Evolutionary conservation across 768 basidiomycete genomes (phyloP), one percentile per base, ranked within the genome.

Genomic region (Antrodiella citrinella): DNA sequence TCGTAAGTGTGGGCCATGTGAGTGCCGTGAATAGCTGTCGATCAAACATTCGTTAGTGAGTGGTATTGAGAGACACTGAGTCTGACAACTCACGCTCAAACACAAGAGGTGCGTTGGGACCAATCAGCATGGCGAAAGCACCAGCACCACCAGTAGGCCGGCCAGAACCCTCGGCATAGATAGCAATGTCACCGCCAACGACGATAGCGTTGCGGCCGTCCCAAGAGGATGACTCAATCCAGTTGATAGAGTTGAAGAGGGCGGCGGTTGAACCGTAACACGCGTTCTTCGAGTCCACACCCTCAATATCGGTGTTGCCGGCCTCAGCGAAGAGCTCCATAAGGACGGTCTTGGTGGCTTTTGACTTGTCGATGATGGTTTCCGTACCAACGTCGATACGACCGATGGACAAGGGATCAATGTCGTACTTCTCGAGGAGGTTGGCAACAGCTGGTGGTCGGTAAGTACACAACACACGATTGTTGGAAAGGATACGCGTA

Each of bases 191-290:
- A 53, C 93, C 96, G 26, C 82, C 84, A 45, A 98, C 92, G 54
- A 98, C 93, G 55, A 99, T 93, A 10, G 96, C 95, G 65, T 95
- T 92, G 48, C 95, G 82, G 45, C 95, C 95, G 60, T 99, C 95
- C 96, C 95, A 99, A 4, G 87, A 91, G 45, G 82, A 82, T 26
- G 86, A 88, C 67, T 99, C 95, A 53, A 97, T 74, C 96, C 96
- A 99, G 78, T 99, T 99, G 64, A 95, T 75, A 44, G 91, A 89
- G 70, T 99, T 99, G 83, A 97, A 99, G 50, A 99, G 82, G 3
- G 96, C 96, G 42, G 96, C 96, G 20, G 96, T 99, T 26, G 91
- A 94, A 23, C 96, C 96, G 62, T 99, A 99, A 75, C 96, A 99
- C 18, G 96, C 96, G 65, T 97, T 99, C 75, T 98, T 98, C 43